These are phyloP conservation scores for Mucuna pruriens DNA, from an alignment of 306 rosid species.

Conservation along the genomic window DNA sequence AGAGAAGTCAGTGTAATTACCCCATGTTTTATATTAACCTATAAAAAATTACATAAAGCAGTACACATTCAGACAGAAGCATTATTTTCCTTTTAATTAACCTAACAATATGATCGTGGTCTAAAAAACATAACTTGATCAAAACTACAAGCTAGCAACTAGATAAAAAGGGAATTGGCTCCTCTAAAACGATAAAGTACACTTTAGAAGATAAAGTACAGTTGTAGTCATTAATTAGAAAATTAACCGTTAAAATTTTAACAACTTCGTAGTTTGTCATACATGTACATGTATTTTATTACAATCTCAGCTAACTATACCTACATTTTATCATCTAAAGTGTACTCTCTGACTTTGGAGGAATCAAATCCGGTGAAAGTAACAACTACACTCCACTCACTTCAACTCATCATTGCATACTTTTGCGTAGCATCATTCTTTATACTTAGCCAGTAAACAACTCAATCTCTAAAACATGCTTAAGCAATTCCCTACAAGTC, in stretches of 20 bases:
- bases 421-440: neutral
- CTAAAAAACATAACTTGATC: neutral
- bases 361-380: neutral
- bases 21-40: neutral
- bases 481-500: neutral
- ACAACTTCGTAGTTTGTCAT: neutral
- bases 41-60: neutral
- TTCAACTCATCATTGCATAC: constrained; percentile 9
- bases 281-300: neutral
- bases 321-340: neutral
- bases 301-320: neutral
- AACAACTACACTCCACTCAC: neutral
- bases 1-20: neutral
- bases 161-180: neutral
- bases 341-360: neutral
- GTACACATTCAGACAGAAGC: neutral
- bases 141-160: neutral
- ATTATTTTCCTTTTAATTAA: neutral
- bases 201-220: neutral
- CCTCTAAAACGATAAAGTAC: neutral
- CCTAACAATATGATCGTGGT: neutral
- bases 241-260: neutral
- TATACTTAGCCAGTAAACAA: constrained; percentile 23
- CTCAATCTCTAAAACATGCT: neutral
- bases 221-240: neutral